Conservation (phyloP, 768 basidiomycete species). For the Infundibulicybe gibba region DNA sequence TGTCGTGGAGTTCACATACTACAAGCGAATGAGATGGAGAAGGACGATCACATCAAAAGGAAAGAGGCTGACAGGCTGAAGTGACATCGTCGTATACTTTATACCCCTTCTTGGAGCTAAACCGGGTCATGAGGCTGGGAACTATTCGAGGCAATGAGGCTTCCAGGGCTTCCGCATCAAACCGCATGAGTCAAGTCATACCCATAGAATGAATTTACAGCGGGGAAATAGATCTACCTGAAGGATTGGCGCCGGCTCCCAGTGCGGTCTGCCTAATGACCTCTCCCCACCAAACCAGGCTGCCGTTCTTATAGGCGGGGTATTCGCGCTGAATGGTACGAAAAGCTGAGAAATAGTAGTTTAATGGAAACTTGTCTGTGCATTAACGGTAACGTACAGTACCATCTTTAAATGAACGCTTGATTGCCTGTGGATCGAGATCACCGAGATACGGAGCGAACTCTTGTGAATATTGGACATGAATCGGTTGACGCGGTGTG, state of each 20-base stretch:
- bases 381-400: background rate
- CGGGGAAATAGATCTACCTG: constrained; percentile 32
- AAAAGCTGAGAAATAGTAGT: constrained; percentile 27
- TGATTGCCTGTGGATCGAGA: constrained; percentile 49
- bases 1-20: constrained; percentile 33
- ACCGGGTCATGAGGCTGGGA: constrained; percentile 55
- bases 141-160: constrained; percentile 53
- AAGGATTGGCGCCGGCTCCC: constrained; percentile 65
- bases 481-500: constrained; percentile 61
- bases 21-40: constrained; percentile 30
- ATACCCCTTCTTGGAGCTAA: constrained; percentile 73
- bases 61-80: constrained; percentile 35
- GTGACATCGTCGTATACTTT: constrained; percentile 50
- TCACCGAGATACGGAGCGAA: constrained; percentile 68
- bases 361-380: background rate
- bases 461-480: constrained; percentile 60
- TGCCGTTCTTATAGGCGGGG: constrained; percentile 56
- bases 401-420: constrained; percentile 61
- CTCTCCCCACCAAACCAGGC: constrained; percentile 70
- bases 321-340: constrained; percentile 48
- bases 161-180: constrained; percentile 43
- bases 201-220: background rate
- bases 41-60: background rate
- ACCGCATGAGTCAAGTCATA: background rate
- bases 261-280: constrained; percentile 73